Percentiles rank a stretch among this genome's conserved stretches.
Evolutionary conservation across 192 early-diverging fungal genomes (phyloP).

Genomic region (Gryganskiella cystojenkinii): DNA sequence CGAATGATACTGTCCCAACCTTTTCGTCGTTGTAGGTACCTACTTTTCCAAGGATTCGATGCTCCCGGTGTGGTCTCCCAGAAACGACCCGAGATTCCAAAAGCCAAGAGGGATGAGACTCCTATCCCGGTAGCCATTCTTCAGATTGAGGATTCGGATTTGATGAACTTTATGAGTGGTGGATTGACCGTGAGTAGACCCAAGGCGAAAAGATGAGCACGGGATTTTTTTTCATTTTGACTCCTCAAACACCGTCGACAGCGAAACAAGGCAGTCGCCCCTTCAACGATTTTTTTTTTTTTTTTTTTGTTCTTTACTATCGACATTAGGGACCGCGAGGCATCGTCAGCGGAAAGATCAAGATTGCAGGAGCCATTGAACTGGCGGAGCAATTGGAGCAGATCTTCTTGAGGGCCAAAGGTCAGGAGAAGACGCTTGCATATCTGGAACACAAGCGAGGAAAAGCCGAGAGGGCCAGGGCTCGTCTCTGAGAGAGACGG

Average conservation of each 20-base stretch:
- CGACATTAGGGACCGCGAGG: constrained; percentile 36
- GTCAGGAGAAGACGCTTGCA: constrained; percentile 41
- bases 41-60: constrained; percentile 44
- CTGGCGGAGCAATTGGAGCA: constrained; percentile 41
- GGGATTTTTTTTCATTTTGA: background rate
- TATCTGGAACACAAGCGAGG: constrained; percentile 41
- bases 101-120: constrained; percentile 31
- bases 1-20: too few species aligned
- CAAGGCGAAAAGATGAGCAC: background rate
- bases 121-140: constrained; percentile 49
- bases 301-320: background rate
- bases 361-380: constrained; percentile 51
- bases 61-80: constrained; percentile 35
- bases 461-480: constrained; percentile 27
- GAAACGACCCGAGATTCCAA: constrained; percentile 41
- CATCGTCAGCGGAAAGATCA: constrained; percentile 46
- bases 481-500: constrained; percentile 17
- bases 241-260: too few species aligned
- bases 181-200: constrained; percentile 27
- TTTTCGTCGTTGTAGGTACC: constrained; percentile 11
- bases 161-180: constrained; percentile 51
- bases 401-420: constrained; percentile 41
- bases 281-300: background rate
- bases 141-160: constrained; percentile 43
- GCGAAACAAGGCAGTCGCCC: too few species aligned